Conservation (phyloP, 352 stramenopile genomes). For the Globisporangium carolinianum region DNA sequence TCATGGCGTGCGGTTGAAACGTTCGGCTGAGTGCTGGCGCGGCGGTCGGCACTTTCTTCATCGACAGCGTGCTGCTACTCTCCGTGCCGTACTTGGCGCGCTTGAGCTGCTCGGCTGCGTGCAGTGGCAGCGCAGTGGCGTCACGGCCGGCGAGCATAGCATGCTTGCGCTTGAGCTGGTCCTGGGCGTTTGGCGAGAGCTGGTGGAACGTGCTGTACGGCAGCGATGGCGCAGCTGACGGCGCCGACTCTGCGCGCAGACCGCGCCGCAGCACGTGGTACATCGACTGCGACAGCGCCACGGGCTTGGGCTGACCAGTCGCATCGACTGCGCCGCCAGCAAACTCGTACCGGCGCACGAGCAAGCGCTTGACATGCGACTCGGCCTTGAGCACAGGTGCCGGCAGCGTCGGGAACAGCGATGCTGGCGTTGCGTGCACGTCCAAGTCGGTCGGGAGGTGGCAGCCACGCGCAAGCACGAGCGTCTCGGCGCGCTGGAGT, state of each 20-base stretch:
- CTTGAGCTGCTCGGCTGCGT: constrained; percentile 12
- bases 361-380: constrained; percentile 26
- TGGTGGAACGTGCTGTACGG: constrained; percentile 3
- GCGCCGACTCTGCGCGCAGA: constrained; percentile 6
- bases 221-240: not conserved
- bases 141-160: constrained; percentile 1
- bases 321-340: constrained; percentile 26
- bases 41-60: not conserved
- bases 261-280: constrained; percentile 23
- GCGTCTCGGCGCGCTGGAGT: constrained; percentile 28
- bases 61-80: not conserved
- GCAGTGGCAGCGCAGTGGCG: not conserved
- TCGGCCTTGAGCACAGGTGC: constrained; percentile 36
- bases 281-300: constrained; percentile 39
- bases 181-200: constrained; percentile 9
- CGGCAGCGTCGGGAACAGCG: constrained; percentile 30
- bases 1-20: constrained; percentile 1
- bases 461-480: constrained; percentile 23
- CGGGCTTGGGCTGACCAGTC: constrained; percentile 18
- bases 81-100: constrained; percentile 9
- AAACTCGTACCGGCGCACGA: constrained; percentile 51
- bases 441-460: constrained; percentile 23
- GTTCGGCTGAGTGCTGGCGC: not conserved
- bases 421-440: constrained; percentile 13
- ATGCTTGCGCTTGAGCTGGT: constrained; percentile 17